Base-by-base conservation (phyloP, 2,329 filamentous ascomycete genomes). In the Aureobasidium sp. region DNA sequence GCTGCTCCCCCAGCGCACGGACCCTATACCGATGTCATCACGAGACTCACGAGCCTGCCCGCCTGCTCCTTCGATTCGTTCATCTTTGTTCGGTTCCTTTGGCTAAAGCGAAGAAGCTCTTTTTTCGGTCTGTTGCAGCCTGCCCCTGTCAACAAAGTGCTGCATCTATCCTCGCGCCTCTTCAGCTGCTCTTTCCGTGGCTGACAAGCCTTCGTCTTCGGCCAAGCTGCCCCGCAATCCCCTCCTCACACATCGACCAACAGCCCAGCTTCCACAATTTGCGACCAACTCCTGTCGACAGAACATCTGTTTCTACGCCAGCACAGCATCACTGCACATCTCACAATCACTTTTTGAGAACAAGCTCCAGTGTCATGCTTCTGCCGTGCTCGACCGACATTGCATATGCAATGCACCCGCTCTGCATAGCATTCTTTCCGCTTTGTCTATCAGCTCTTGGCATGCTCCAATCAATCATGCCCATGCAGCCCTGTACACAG, bases 21-120 rank as follows among this genome's bases (percentile, higher is more conserved):
- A 40, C 44, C 29, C 42, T 48, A 59, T 39, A 47, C 56, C 56
- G 45, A 49, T 49, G 56, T 59, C 56, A 59, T 59, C 56, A 48
- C 44, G 31, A 39, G 44, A 37, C 54, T 44, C 39, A 56, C 52
- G 52, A 54, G 31, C 17, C 39, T 33, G 24, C 17, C 40, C 24
- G 24, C 15, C 35, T n/a, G 22, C 50, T 42, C 14, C 6, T 12
- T n/a, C 1, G 3, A 29, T 54, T 29, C 50, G 15, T 19, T 24
- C 33, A 24, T 31, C 37, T 29, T 11, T 19, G 6, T 6, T 59
- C 33, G 22, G 24, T 5, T 40, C 17, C 8, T 15, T 59, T 22
- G 24, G 44, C 44, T n/a, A 29, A 29, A 39, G 8, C 9, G 9
- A 9, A 9, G 3, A n/a, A 2, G 3, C 0, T 5, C 56, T 14